These are phyloP conservation scores for Acacia pycnantha DNA, from an alignment of 331 rosid species.

Conservation along the genomic window DNA sequence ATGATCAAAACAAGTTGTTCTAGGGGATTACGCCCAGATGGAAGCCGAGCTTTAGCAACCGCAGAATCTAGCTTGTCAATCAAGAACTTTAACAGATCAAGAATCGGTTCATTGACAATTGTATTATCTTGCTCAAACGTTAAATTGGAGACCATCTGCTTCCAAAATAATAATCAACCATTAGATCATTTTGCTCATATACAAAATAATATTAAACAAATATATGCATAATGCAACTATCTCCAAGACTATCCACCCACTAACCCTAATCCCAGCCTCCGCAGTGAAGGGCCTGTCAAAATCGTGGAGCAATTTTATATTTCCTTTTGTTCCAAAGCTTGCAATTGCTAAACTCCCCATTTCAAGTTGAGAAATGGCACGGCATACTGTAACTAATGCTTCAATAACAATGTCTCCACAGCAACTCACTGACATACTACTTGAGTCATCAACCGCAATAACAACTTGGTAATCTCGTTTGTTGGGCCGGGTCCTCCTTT, in stretches of 20 bases:
- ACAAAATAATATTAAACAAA: neutral
- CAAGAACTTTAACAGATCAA: constrained; percentile 71
- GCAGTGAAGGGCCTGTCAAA: constrained; percentile 75
- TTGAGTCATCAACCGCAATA: constrained; percentile 93
- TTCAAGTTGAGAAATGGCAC: constrained; percentile 85
- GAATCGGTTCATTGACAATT: constrained; percentile 70
- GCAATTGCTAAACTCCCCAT: constrained; percentile 86
- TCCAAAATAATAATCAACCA: constrained; percentile 18
- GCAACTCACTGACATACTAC: constrained; percentile 79
- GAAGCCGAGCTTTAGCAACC: constrained; percentile 69
- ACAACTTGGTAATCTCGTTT: constrained; percentile 96
- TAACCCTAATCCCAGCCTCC: constrained; percentile 78
- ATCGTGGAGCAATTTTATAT: constrained; percentile 78
- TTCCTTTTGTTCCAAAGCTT: constrained; percentile 85
- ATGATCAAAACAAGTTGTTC: constrained; percentile 85
- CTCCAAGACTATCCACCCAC: constrained; percentile 14
- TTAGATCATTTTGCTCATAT: constrained; percentile 17
- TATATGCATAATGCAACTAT: neutral
- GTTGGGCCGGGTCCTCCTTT: constrained; percentile 84
- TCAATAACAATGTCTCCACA: constrained; percentile 76
- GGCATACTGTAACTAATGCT: constrained; percentile 88
- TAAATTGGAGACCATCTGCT: constrained; percentile 81
- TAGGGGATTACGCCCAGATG: constrained; percentile 76
- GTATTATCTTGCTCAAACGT: constrained; percentile 89
- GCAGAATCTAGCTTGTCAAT: constrained; percentile 67